Conservation (phyloP, 306 rosid species). For the Cucumis melo region DNA sequence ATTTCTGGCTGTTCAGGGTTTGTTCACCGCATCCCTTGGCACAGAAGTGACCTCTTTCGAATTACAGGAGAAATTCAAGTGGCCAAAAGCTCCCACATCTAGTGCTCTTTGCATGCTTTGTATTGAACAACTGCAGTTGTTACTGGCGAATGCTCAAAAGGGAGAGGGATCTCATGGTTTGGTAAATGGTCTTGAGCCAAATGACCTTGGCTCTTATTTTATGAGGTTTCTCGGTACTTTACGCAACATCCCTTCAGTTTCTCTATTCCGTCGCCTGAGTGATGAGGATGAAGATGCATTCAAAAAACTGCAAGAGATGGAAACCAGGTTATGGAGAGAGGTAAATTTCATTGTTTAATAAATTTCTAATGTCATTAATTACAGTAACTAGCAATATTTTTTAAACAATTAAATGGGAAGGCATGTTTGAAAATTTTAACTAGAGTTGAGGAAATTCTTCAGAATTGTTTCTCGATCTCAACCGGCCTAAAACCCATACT, state of each 20-base stretch:
- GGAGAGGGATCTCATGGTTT: conserved; percentile 44
- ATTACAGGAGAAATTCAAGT: conserved; percentile 72
- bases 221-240: conserved; percentile 78
- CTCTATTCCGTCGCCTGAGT: conserved; percentile 58
- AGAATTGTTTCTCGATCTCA: not conserved
- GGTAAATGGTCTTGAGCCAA: conserved; percentile 38
- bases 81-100: conserved; percentile 85
- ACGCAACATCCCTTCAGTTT: conserved; percentile 76
- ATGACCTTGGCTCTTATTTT: conserved; percentile 76
- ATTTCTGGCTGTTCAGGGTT: conserved; percentile 87
- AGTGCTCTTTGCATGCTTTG: conserved; percentile 79
- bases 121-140: conserved; percentile 76
- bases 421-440: not conserved
- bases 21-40: conserved; percentile 88
- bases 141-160: conserved; percentile 71
- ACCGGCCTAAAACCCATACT: not conserved
- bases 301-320: conserved; percentile 55
- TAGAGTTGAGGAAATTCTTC: not conserved
- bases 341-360: conserved; percentile 19
- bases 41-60: conserved; percentile 88
- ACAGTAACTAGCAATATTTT: not conserved
- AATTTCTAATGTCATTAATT: not conserved
- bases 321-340: conserved; percentile 48
- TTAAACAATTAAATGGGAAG: not conserved
- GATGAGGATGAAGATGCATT: conserved; percentile 54